These are phyloP conservation scores for Rickenella mellea DNA, from an alignment of 768 basidiomycete genomes.

Conservation along the genomic window DNA sequence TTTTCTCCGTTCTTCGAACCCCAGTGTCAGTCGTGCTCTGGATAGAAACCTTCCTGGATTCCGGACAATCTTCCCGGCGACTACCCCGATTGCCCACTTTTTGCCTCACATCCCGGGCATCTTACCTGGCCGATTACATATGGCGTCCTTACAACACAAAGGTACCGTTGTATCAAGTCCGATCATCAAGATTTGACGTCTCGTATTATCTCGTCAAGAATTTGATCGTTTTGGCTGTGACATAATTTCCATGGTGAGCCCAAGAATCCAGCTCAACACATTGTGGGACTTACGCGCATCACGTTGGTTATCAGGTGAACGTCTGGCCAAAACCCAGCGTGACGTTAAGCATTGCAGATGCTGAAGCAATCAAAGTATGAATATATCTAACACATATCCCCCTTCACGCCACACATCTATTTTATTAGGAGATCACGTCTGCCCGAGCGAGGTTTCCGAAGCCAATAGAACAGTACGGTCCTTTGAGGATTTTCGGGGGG, in stretches of 20 bases:
- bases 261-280: not conserved
- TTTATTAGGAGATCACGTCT: slow-evolving; percentile 43
- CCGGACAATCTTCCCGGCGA: not conserved
- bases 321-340: slow-evolving; percentile 6
- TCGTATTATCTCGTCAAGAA: not conserved
- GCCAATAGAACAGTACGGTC: slow-evolving; percentile 34
- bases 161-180: not conserved
- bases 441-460: slow-evolving; percentile 42
- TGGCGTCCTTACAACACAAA: not conserved
- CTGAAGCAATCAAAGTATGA: slow-evolving; percentile 29
- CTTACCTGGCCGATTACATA: not conserved
- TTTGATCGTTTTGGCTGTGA: not conserved
- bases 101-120: not conserved
- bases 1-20: not conserved
- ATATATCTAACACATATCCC: not conserved
- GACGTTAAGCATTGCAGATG: slow-evolving; percentile 24
- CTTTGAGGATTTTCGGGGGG: slow-evolving; percentile 40
- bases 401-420: not conserved
- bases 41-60: not conserved
- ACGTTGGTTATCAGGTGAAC: slow-evolving; percentile 3
- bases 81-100: not conserved
- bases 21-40: not conserved
- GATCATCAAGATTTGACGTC: not conserved
- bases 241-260: not conserved
- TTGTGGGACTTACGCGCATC: not conserved